These are phyloP conservation scores for Camelina sativa DNA, from an alignment of 345 rosid genomes.

Conservation along the genomic window DNA sequence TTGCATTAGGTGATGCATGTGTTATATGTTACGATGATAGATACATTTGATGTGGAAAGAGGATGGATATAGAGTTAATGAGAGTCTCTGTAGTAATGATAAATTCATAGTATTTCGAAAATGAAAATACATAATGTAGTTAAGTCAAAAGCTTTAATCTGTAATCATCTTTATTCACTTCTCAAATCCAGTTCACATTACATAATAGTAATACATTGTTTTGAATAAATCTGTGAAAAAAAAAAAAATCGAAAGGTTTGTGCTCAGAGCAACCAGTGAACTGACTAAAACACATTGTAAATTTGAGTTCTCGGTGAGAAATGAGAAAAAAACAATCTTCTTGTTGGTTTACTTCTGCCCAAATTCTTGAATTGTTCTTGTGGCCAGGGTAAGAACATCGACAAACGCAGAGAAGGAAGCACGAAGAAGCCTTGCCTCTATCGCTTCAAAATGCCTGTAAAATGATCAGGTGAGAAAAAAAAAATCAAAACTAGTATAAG, in stretches of 20 bases:
- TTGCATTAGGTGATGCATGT: background rate
- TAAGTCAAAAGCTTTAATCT: constrained; percentile 7
- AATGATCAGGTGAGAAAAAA: background rate
- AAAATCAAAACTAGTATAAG: background rate
- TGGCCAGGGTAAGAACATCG: constrained; percentile 75
- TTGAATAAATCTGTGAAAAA: background rate
- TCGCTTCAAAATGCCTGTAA: constrained; percentile 78
- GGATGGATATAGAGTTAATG: background rate
- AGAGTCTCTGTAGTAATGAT: constrained; percentile 1
- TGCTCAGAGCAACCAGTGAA: background rate
- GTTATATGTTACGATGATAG: background rate
- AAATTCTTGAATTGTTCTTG: constrained; percentile 82
- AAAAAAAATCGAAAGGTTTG: background rate
- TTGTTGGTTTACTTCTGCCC: constrained; percentile 42
- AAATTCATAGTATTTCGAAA: background rate
- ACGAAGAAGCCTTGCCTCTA: constrained; percentile 93
- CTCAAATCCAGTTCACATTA: constrained; percentile 13
- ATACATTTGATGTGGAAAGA: constrained; percentile 23
- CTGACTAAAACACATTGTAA: background rate
- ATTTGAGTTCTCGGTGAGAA: background rate
- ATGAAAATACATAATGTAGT: background rate
- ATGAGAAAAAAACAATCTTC: constrained; percentile 11
- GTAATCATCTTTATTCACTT: constrained; percentile 9
- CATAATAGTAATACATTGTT: constrained; percentile 18
- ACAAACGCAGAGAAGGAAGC: constrained; percentile 87